Percentiles rank a stretch among this genome's conserved stretches.
Evolutionary conservation across 495 filamentous ascomycete genomes (phyloP).

Genomic region (Coniosporium apollinis): DNA sequence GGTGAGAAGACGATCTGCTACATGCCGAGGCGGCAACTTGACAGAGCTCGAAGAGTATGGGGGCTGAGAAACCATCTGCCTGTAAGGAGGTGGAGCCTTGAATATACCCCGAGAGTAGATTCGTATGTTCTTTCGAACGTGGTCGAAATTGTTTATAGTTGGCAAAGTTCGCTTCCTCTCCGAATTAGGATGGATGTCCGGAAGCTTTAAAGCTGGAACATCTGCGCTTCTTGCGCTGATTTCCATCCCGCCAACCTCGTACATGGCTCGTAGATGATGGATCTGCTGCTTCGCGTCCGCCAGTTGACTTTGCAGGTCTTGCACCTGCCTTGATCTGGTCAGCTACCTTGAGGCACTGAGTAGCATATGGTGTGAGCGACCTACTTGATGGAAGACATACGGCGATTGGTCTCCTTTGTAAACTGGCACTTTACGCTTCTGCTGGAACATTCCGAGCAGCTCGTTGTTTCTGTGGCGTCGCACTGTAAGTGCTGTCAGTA

Average conservation of each 20-base stretch:
- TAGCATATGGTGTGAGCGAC: conserved; percentile 16
- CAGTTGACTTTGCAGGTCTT: conserved; percentile 90
- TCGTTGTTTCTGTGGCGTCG: conserved; percentile 88
- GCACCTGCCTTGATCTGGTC: conserved; percentile 50
- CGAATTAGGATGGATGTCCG: conserved; percentile 49
- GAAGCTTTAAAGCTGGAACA: conserved; percentile 47
- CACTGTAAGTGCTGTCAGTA: conserved; percentile 34
- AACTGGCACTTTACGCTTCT: conserved; percentile 95
- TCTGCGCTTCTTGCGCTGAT: conserved; percentile 28
- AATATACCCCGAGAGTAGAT: conserved; percentile 62
- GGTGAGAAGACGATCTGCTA: conserved; percentile 58
- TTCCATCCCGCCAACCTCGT: conserved; percentile 33
- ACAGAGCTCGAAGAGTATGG: conserved; percentile 39
- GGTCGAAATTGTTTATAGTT: conserved; percentile 48
- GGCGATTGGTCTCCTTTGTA: conserved; percentile 94
- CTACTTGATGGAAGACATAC: conserved; percentile 96
- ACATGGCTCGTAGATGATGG: conserved; percentile 44
- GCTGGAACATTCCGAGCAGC: conserved; percentile 92
- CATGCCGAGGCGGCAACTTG: conserved; percentile 49
- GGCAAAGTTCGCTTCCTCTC: conserved; percentile 33
- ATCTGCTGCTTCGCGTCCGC: conserved; percentile 57
- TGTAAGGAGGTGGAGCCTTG: conserved; percentile 61
- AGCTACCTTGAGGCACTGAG: too few species aligned
- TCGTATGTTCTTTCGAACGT: conserved; percentile 55
- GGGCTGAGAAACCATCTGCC: conserved; percentile 34